Base-by-base conservation (phyloP, 306 rosid genomes). In the Vigna reflexopilosa region DNA sequence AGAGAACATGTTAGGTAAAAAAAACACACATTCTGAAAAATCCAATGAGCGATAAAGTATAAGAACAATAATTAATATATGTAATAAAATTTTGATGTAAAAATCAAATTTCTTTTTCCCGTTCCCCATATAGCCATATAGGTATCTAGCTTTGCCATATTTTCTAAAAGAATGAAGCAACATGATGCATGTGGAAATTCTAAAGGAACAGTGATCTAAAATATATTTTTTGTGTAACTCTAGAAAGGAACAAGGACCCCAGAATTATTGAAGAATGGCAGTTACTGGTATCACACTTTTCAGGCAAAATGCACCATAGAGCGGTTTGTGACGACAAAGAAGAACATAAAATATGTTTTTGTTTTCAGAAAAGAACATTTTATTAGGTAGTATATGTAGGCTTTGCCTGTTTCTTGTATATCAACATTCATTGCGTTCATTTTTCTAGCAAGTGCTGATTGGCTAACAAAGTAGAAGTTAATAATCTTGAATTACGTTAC, bases 181-280 rank as follows among this genome's bases (percentile, higher is more conserved):
- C 28, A 51, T 58, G 36, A 72, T 54, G 78, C 70, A 9, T 30
- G 75, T 45, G 71, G 55, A 61, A 54, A 63, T 50, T 65, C 48
- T 61, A 66, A 40, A 70, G 75, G 76, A 81, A 32, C 44, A 44
- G 77, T 50, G 45, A 32, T 82, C 79, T 78, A 67, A 83, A 73
- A 74, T 84, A 73, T 72, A 55, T 81, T 76, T 59, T 2, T 34
- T 79, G 84, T 85, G 87, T 76, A 59, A 61, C 86, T 59, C 82
- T 54, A n/a, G 10, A 76, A 72, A 81, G 89, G 86, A 83, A 85
- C 94, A 86, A 56, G 16, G 64, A 54, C 65, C 87, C 88, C 77
- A 55, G 26, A 85, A 81, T 77, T 63, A 65, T 74, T 83, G 80
- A 72, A 72, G 44, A 63, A 62, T 49, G 50, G 73, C 56, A 67